Conservation (phyloP, 306 rosid genomes). For the Pyrus betulifolia region DNA sequence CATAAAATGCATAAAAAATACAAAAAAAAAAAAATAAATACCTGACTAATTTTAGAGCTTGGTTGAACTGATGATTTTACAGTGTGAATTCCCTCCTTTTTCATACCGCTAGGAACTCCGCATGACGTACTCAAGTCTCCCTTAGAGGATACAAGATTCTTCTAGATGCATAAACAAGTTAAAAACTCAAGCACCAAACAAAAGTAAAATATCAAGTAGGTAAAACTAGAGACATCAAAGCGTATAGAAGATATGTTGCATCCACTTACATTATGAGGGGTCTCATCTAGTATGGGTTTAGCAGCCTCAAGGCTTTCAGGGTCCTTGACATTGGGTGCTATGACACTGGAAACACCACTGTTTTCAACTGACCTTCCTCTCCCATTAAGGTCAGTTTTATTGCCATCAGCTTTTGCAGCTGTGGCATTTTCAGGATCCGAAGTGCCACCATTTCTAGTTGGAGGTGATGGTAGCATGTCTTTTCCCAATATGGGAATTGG, state of each 20-base stretch:
- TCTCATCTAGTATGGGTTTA: constrained; percentile 16
- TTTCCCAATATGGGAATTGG: constrained; percentile 20
- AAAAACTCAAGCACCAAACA: constrained; percentile 12
- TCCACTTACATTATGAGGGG: constrained; percentile 37
- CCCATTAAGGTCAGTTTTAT: constrained; percentile 7
- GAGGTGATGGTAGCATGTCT: constrained; percentile 13
- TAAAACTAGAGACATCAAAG: background rate
- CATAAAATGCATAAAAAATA: background rate
- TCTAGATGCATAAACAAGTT: constrained; percentile 16
- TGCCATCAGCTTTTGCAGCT: constrained; percentile 13
- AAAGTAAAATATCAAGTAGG: constrained; percentile 8
- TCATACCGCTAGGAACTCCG: constrained; percentile 9
- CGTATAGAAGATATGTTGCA: background rate
- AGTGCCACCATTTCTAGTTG: constrained; percentile 11
- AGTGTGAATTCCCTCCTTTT: constrained; percentile 11
- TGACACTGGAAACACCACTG: constrained; percentile 9
- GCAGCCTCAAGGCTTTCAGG: constrained; percentile 15
- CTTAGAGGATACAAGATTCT: constrained; percentile 8
- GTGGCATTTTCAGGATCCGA: constrained; percentile 11
- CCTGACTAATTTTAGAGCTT: constrained; percentile 24
- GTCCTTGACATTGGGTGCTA: constrained; percentile 14
- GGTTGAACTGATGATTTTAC: constrained; percentile 22
- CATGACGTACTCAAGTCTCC: background rate
- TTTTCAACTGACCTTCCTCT: constrained; percentile 27
- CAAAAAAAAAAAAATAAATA: constrained; percentile 3